A percentile compares a stretch with the other conserved stretches of the same genome.
phyloP scores from a whole-genome alignment of 768 basidiomycete species.

The Amanita thiersii region DNA sequence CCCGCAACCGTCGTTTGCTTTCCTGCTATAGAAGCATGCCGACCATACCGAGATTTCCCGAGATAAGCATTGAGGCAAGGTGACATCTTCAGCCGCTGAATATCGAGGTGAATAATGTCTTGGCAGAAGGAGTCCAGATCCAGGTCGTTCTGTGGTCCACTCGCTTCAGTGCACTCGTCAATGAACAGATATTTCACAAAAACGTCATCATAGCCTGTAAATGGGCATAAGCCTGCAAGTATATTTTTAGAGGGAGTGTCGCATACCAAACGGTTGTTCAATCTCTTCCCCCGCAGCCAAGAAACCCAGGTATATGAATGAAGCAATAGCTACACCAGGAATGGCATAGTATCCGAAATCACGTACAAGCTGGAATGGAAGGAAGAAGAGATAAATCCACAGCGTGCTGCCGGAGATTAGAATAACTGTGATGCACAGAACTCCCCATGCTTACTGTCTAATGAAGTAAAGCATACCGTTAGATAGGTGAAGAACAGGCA shows the following conservation, averaged over 20 bases:
- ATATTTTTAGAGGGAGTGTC: not conserved
- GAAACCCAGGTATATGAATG: slow-evolving; percentile 73
- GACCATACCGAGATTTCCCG: too few relatives aligned
- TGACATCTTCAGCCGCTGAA: slow-evolving; percentile 43
- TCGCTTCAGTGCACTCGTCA: slow-evolving; percentile 2
- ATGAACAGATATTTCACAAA: slow-evolving; percentile 11
- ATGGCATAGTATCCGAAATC: slow-evolving; percentile 60
- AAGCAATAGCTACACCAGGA: slow-evolving; percentile 54
- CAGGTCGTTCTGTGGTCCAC: slow-evolving; percentile 43
- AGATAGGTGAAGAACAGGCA: not conserved
- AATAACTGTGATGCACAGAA: not conserved
- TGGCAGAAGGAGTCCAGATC: slow-evolving; percentile 60
- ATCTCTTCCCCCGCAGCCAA: slow-evolving; percentile 66
- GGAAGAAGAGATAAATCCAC: slow-evolving; percentile 68
- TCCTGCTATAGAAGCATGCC: too few relatives aligned
- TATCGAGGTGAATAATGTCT: slow-evolving; percentile 47
- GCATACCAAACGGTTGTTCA: slow-evolving; percentile 58
- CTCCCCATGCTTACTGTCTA: slow-evolving; percentile 22
- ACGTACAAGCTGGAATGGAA: slow-evolving; percentile 66
- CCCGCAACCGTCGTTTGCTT: too few relatives aligned
- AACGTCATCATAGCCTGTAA: slow-evolving; percentile 52
- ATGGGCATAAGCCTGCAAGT: not conserved
- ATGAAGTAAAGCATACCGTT: not conserved
- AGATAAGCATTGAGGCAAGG: slow-evolving; percentile 43
- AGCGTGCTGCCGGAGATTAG: slow-evolving; percentile 34